Conservation (phyloP, 352 stramenopile genomes). For the Pythium phragmitis region DNA sequence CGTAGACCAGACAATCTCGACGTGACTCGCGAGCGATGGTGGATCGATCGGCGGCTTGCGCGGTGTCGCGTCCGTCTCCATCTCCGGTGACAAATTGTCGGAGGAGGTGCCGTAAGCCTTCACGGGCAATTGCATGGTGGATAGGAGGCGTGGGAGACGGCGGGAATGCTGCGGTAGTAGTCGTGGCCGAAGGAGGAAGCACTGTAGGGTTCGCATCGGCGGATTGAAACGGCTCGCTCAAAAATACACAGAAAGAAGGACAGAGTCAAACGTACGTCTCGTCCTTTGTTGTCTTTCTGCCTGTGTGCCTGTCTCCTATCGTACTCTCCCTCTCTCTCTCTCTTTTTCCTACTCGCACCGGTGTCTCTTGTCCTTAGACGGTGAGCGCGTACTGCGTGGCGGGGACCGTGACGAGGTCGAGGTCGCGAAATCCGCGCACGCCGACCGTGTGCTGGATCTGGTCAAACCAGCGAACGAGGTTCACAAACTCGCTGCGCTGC, state of each 20-base stretch:
- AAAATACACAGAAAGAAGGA: background rate
- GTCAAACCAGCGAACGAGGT: conserved; percentile 84
- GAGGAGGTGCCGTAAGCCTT: background rate
- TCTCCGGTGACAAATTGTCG: background rate
- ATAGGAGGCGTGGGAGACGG: background rate
- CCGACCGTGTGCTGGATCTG: conserved; percentile 84
- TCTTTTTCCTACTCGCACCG: background rate
- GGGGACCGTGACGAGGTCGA: conserved; percentile 59
- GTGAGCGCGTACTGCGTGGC: conserved; percentile 58
- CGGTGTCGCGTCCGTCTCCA: conserved; percentile 8
- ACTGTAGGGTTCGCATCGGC: background rate
- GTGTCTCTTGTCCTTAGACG: conserved; percentile 42
- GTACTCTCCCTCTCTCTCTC: conserved; percentile 6
- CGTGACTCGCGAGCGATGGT: conserved; percentile 32
- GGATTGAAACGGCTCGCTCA: background rate
- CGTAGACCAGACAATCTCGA: conserved; percentile 63
- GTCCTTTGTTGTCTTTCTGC: background rate
- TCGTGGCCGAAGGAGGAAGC: background rate
- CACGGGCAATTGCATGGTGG: conserved; percentile 9
- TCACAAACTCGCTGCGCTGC: conserved; percentile 50
- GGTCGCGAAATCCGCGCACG: conserved; percentile 76
- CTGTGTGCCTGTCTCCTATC: background rate
- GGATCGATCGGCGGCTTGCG: conserved; percentile 8
- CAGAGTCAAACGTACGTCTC: background rate
- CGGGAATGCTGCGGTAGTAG: background rate